Conservation (phyloP, 306 rosid genomes). For the peach (Prunus persica) region Prunus_persica_NCBIv2 NC_034014.1:2080501-2081000, state of each 20-base stretch:
- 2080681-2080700: constrained; percentile 48
- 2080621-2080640: constrained; percentile 38
- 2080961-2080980: constrained; percentile 32
- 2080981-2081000: constrained; percentile 37
- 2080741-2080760: neutral
- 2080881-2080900: constrained; percentile 39
- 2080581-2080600: constrained; percentile 11
- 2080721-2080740: neutral
- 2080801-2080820: constrained; percentile 44
- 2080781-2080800: constrained; percentile 3
- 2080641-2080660: constrained; percentile 47
- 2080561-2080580: neutral
- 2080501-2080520: constrained; percentile 4
- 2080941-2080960: constrained; percentile 33
- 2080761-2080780: neutral
- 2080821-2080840: constrained; percentile 36
- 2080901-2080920: constrained; percentile 30
- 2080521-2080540: neutral
- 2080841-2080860: constrained; percentile 38
- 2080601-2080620: constrained; percentile 52
- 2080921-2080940: constrained; percentile 22
- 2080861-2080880: constrained; percentile 28
- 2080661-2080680: constrained; percentile 47
- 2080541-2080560: no score
- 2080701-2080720: neutral